Percentiles rank a stretch among this genome's conserved stretches.
Evolutionary conservation across 2,329 filamentous ascomycete genomes (phyloP).

Genomic region (Sphaerulina musiva): DNA sequence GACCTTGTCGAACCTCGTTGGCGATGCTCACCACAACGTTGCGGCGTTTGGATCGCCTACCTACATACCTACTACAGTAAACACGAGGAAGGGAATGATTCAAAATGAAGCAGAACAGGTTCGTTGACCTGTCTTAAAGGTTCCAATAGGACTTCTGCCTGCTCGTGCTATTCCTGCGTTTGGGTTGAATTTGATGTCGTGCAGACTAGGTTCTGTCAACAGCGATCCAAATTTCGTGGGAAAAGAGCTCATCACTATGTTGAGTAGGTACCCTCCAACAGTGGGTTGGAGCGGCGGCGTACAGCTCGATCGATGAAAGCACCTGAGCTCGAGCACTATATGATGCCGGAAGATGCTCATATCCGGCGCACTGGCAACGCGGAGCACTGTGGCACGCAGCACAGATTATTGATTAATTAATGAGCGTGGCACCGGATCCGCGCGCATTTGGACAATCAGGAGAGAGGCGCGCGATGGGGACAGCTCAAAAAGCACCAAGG

Average conservation of each 20-base stretch:
- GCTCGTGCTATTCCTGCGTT: background rate
- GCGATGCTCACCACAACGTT: no score
- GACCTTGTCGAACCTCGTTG: no score
- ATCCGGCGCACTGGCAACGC: background rate
- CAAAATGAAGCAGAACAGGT: background rate
- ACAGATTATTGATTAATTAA: background rate
- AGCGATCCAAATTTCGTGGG: background rate
- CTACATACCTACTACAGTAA: no score
- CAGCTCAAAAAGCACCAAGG: background rate
- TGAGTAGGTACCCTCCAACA: background rate
- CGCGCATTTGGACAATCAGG: background rate
- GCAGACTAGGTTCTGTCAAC: background rate
- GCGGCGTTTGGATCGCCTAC: no score
- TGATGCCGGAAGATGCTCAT: background rate
- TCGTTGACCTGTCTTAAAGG: background rate
- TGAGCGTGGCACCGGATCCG: background rate
- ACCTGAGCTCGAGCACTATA: background rate
- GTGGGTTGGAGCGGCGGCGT: no score
- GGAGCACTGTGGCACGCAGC: background rate
- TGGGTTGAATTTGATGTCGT: background rate
- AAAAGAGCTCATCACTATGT: background rate
- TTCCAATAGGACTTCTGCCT: background rate
- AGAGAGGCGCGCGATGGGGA: background rate
- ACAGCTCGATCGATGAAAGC: background rate
- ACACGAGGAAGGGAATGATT: background rate